A percentile compares a stretch with the other conserved stretches of the same genome.
Evolutionary conservation across 2,329 filamentous ascomycete genomes (phyloP).

Genomic region (Graphilbum fragrans): DNA sequence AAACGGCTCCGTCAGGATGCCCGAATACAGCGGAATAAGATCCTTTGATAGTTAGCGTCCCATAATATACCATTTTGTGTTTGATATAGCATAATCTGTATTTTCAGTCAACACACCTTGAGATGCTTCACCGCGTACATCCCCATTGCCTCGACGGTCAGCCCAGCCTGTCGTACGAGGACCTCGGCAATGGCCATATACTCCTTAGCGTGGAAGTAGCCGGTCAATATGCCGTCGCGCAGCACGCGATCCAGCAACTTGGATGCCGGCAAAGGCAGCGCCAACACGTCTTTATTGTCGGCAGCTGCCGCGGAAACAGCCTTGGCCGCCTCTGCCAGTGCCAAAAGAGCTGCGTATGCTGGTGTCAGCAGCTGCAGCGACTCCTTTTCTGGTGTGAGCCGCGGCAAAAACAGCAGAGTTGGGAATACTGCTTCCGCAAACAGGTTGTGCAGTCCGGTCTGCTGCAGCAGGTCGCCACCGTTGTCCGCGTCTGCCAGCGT

Average conservation of each 20-base stretch:
- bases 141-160: slow-evolving; percentile 43
- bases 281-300: not conserved
- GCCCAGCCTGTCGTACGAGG: slow-evolving; percentile 37
- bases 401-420: slow-evolving; percentile 64
- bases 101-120: slow-evolving; percentile 29
- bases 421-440: slow-evolving; percentile 61
- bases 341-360: slow-evolving; percentile 55
- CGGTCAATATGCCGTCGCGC: slow-evolving; percentile 41
- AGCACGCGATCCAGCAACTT: slow-evolving; percentile 40
- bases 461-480: slow-evolving; percentile 3
- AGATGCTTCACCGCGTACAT: slow-evolving; percentile 56
- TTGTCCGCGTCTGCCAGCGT: slow-evolving; percentile 29
- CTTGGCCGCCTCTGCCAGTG: slow-evolving; percentile 31
- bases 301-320: not conserved
- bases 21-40: slow-evolving; percentile 53
- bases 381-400: slow-evolving; percentile 61
- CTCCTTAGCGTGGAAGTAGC: slow-evolving; percentile 45
- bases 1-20: slow-evolving; percentile 58
- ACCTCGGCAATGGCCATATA: slow-evolving; percentile 43
- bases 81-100: not conserved
- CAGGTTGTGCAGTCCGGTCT: slow-evolving; percentile 52
- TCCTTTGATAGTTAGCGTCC: slow-evolving; percentile 30
- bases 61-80: not conserved
- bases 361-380: slow-evolving; percentile 50
- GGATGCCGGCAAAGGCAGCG: slow-evolving; percentile 6